Evolutionary conservation across 306 rosid genomes (phyloP).

Genomic region (Erythrophleum fordii): DNA sequence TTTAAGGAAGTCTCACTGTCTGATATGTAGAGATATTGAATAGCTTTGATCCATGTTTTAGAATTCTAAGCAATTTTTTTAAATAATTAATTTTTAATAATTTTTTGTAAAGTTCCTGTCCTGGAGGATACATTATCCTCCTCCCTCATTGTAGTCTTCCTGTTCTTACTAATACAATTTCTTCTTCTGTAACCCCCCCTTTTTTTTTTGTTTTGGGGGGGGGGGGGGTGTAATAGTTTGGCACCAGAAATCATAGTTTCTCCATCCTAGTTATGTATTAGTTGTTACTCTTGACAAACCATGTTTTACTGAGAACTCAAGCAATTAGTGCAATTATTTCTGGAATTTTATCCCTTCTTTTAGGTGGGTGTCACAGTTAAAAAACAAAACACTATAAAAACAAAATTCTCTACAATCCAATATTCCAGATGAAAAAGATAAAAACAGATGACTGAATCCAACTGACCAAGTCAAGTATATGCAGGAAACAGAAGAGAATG

Average conservation of each 20-base stretch:
- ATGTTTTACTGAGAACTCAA: neutral
- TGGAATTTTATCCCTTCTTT: too few species aligned
- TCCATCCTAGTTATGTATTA: neutral
- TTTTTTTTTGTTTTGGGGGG: accelerated
- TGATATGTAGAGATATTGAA: neutral
- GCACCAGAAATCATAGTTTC: neutral
- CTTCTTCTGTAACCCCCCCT: neutral
- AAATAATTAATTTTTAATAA: too few species aligned
- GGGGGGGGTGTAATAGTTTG: neutral
- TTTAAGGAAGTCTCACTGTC: neutral
- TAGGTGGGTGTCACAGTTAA: neutral
- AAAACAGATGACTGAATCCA: neutral
- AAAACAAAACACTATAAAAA: neutral
- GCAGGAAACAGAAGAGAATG: neutral
- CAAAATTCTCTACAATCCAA: neutral
- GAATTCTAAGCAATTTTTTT: neutral
- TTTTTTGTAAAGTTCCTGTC: neutral
- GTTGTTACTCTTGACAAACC: neutral
- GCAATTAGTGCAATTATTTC: neutral
- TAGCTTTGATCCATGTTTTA: neutral
- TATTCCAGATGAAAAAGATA: neutral
- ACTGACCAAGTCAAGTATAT: neutral
- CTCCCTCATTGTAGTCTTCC: too few species aligned
- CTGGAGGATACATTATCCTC: neutral
- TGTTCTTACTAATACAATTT: too few species aligned